A percentile compares a stretch with the other conserved stretches of the same genome.
phyloP scores from a whole-genome alignment of 495 filamentous ascomycete genomes.

The Penicillium salamii region DNA sequence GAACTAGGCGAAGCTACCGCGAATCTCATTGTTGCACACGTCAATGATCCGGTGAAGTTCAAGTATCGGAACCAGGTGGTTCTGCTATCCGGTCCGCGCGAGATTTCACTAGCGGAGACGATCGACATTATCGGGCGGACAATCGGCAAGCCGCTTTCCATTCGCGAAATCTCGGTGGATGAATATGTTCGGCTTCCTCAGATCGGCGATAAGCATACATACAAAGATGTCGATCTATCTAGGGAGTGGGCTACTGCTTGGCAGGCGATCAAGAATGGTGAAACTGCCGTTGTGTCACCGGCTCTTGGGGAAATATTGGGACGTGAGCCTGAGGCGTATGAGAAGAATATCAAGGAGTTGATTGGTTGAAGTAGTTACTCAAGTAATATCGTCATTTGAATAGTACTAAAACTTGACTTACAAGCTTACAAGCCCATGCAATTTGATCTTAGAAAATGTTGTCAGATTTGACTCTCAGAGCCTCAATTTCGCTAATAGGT shows the following conservation, averaged over 20 bases:
- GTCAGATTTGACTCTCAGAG: too few species aligned
- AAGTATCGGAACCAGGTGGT: constrained; percentile 34
- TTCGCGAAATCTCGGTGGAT: constrained; percentile 37
- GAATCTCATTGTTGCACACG: constrained; percentile 34
- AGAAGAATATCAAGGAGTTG: constrained; percentile 23
- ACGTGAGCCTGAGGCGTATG: constrained; percentile 35
- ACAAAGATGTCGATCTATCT: constrained; percentile 25
- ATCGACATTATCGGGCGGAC: constrained; percentile 32
- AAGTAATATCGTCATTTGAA: too few species aligned
- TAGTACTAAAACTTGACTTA: too few species aligned
- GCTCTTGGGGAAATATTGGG: constrained; percentile 36
- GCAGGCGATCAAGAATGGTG: constrained; percentile 40
- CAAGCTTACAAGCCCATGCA: too few species aligned
- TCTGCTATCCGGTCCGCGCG: constrained; percentile 38
- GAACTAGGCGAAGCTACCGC: constrained; percentile 50
- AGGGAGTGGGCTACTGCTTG: constrained; percentile 40
- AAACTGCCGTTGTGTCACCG: constrained; percentile 34
- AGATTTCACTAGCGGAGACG: constrained; percentile 38
- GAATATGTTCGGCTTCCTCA: constrained; percentile 37
- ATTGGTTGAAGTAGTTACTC: constrained; percentile 7
- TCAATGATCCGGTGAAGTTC: constrained; percentile 14
- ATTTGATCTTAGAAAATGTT: too few species aligned
- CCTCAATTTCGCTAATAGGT: background rate
- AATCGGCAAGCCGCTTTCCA: constrained; percentile 24
- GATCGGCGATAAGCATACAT: constrained; percentile 28